Base-by-base conservation (phyloP, 2,329 filamentous ascomycete genomes). In the Orbilia javanica region DNA sequence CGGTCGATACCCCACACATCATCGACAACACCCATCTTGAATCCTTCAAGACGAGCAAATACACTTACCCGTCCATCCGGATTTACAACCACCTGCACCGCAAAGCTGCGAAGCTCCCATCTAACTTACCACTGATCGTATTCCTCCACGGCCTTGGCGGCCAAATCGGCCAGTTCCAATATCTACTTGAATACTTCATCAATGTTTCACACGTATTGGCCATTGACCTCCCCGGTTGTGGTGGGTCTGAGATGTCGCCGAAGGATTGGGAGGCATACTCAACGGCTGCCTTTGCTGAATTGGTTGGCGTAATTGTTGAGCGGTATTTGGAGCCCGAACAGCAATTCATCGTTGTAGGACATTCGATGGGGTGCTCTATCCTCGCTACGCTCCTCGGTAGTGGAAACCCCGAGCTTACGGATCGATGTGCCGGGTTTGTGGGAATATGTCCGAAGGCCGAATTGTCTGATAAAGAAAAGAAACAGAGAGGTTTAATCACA, bases 101-200 rank as follows among this genome's bases (percentile, higher is more conserved):
- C 20, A 93, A 97, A 82, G 90, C 91, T n/a, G 89, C 90, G 76
- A 92, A 96, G 83, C 87, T 98, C 3, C 92, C 93, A 0, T 87
- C 88, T 0, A 90, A 92, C 0, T 85, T 97, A 10, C 96, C 96
- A 0, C 85, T 99, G 8, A 86, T 98, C 2, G 94, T 98, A 50
- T 97, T 96, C 83, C 87, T 98, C 72, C 96, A 98, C 82, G 96
- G 96, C 78, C 87, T 98, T 8, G 96, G 95, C n/a, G 96, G 96
- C 60, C 97, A 93, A 0, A 88, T 94, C 25, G 91, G 93, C 10
- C 96, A 98, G 82, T 98, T 97, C 83, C 88, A 93, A 69, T 89
- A 92, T 31, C 85, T 98, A 4, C 85, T 98, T 15, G 91, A 90
- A 20, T 96, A 93, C 83, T 87, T 99, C 57, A 89, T 92, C 63